Evolutionary conservation across 2,329 filamentous ascomycete genomes (phyloP).

Genomic region (Onygenales sp.): DNA sequence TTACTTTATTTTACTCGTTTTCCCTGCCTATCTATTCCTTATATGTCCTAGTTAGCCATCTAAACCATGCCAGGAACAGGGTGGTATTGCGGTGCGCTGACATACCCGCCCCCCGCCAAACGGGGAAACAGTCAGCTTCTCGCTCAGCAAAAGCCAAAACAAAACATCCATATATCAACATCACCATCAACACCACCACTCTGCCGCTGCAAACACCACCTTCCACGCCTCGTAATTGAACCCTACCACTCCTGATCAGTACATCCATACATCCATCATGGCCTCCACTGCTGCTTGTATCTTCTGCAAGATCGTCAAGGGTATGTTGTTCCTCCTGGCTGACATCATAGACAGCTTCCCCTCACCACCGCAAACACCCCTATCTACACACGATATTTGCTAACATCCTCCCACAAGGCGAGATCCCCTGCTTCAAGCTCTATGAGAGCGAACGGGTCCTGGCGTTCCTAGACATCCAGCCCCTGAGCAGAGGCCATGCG

Average conservation of each 20-base stretch:
- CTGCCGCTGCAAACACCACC: neutral
- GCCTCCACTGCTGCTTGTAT: slow-evolving; percentile 57
- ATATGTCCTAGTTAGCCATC: slow-evolving; percentile 8
- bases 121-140: too few species aligned
- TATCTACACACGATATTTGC: neutral
- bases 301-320: slow-evolving; percentile 98
- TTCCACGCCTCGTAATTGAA: slow-evolving; percentile 3
- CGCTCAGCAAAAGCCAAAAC: too few species aligned
- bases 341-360: slow-evolving; percentile 5
- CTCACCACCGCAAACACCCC: slow-evolving; percentile 2
- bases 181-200: neutral
- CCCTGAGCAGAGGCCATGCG: slow-evolving; percentile 77
- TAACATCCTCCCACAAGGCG: slow-evolving; percentile 47
- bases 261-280: slow-evolving; percentile 3
- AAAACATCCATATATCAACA: neutral
- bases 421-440: slow-evolving; percentile 94
- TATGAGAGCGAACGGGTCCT: slow-evolving; percentile 88
- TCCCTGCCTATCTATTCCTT: slow-evolving; percentile 1
- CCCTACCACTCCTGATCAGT: neutral
- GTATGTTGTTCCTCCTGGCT: slow-evolving; percentile 32
- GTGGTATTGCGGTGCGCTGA: neutral
- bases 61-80: slow-evolving; percentile 3
- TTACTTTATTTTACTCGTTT: slow-evolving; percentile 3
- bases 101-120: too few species aligned
- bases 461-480: slow-evolving; percentile 93